Evolutionary conservation across 768 basidiomycete genomes (phyloP), one percentile per base, ranked within the genome.

Genomic region (Pleurotus giganteus): DNA sequence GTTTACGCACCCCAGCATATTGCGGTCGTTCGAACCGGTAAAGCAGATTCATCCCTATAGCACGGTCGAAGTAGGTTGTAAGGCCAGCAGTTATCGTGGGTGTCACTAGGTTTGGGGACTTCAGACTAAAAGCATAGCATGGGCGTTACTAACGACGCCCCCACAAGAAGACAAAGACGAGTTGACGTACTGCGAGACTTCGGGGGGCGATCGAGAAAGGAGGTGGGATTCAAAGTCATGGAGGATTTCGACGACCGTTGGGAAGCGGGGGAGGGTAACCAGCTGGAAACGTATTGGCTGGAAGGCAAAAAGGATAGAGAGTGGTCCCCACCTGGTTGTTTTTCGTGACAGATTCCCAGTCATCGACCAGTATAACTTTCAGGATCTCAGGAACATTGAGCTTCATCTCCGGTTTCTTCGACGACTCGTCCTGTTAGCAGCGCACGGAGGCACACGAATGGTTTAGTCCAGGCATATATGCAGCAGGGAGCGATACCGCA

Each of bases 301-400:
- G 32, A 19, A 57, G 15, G 26, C 17, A 43, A 27, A 24, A 4
- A 31, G 50, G 23, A 41, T 29, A 15, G 46, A 19, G 17, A 36
- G 47, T 34, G 39, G 23, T 58, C 63, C n/a, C 71, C 56, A 89
- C 96, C 82, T 94, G 90, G 61, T 86, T 85, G 66, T 94, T 91
- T 75, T 97, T 98, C 51, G 97, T 98, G 34, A 98, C 86, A 4
- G 87, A 84, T 70, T 98, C 96, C 97, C 97, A 99, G 61, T 98
- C 97, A 64, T 98, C 94, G 2, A 98, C 94, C 32, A 99, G 78
- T 44, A 89, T 78, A 27, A 85, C 80, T 68, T 97, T 98, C 58
- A 98, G 78, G n/a, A 81, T 69, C 62, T 98, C 97, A 0, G 96
- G 97, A 4, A 97, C 86, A 56, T 77, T 82, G 47, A 99, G 77